A percentile compares a stretch with the other conserved stretches of the same genome.
These are phyloP conservation scores for Earliella scabrosa DNA, from an alignment of 1,284 basidiomycete genomes.

Conservation along the genomic window DNA sequence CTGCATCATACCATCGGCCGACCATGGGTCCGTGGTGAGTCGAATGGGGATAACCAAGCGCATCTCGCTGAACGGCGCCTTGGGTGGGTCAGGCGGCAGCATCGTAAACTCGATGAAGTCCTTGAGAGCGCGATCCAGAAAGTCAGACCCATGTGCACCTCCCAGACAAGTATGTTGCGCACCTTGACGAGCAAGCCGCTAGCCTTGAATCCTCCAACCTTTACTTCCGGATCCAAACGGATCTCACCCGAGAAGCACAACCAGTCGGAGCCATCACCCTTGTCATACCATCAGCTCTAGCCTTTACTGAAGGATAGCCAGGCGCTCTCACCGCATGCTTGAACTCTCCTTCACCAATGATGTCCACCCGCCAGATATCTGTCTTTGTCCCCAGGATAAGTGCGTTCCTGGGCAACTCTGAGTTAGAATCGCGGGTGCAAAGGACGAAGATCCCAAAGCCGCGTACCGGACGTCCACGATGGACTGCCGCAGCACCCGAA, in stretches of 20 bases:
- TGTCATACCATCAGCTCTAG: background rate
- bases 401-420: conserved; percentile 24
- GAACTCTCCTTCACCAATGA: conserved; percentile 67
- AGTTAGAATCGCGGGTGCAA: background rate
- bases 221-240: conserved; percentile 48
- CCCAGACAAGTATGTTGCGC: background rate
- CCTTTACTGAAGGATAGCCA: background rate
- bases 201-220: conserved; percentile 63
- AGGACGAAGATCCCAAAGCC: background rate
- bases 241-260: conserved; percentile 67
- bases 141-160: conserved; percentile 6
- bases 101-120: conserved; percentile 68
- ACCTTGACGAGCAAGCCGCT: conserved; percentile 70
- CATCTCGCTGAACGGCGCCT: conserved; percentile 60
- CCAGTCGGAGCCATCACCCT: conserved; percentile 67
- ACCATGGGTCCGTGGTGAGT: conserved; percentile 69
- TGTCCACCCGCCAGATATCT: conserved; percentile 70
- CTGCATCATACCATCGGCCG: conserved; percentile 37
- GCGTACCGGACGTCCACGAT: conserved; percentile 67
- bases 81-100: conserved; percentile 56
- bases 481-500: conserved; percentile 69
- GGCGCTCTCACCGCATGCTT: conserved; percentile 50
- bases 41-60: conserved; percentile 63
- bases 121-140: conserved; percentile 35
- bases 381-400: conserved; percentile 51